Evolutionary conservation across 345 rosid species (phyloP), one percentile per base, ranked within the genome.

Genomic region (Eucalyptus shirleyi): DNA sequence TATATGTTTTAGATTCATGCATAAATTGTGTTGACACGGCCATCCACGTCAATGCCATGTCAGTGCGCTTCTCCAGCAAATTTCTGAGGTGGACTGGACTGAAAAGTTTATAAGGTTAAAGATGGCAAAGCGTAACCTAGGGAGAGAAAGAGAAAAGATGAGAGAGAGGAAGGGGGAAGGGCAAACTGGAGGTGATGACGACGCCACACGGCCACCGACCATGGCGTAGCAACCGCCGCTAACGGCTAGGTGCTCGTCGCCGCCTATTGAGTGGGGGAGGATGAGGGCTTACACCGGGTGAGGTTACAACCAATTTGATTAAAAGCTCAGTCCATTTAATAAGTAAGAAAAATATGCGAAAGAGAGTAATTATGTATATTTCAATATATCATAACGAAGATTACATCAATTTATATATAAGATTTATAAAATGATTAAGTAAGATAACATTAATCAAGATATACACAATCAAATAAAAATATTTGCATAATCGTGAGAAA

Each of bases 181-280:
- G 37, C 77, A n/a, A 65, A 14, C 40, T 0, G 9, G 21, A 67
- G 11, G 15, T 59, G 65, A 28, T 12, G 14, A 26, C 15, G 4
- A 11, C 7, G 0, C 77, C 37, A 7, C 3, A 6, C 32, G 1
- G 5, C 65, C 65, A 59, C 4, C 1, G 7, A 59, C 65, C 30
- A 59, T 26, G 4, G n/a, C 65, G 15, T 5, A 24, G n/a, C 65
- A 59, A 59, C n/a, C 7, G 6, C 3, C 15, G 7, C 7, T 11
- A 10, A 59, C 0, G n/a, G 65, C 28, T 59, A 59, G 65, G 65
- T 59, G 65, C 65, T 50, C 18, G 1, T 50, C 7, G 18, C 51
- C 51, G 12, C 28, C 26, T 56, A 53, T 18, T 53, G 56, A 51
- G 56, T 47, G 2, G 56, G 51, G 51, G 15, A 18, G 7, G 23